Base-by-base conservation (phyloP, 2,329 filamentous ascomycete genomes). In the Helminthosporium solani region DNA sequence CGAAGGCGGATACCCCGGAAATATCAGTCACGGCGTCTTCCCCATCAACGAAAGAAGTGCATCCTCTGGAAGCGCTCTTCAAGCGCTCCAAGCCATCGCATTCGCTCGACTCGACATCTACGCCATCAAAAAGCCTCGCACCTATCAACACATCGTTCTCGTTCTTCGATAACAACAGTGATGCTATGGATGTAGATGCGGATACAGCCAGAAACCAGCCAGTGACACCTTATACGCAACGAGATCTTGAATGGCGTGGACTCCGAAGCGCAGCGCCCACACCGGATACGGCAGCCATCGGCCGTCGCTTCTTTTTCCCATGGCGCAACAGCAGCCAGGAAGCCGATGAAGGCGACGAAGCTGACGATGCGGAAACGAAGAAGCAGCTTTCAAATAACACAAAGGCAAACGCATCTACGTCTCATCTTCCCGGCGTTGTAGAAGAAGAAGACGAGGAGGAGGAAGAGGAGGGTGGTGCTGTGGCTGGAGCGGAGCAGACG, bases 221-320 rank as follows among this genome's bases (percentile, higher is more conserved):
- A 11, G 83, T 90, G 70, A 96, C 92, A 0, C 92, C 92, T 0
- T 95, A 84, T 66, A 89, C 88, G 0, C 83, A 85, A 52, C 81
- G 85, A 56, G 92, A 97, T 56, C 76, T 92, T 23, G 85, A 89
- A 57, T 83, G 77, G 72, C 81, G 90, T 51, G 82, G 81, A 40
- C 66, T 88, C n/a, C 81, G 94, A 45, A 96, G 90, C 65, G 90
- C 90, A 5, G 94, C 94, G 2, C 94, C 94, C 0, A 99, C 94
- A 0, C 94, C 94, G 0, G 94, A 99, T 64, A 97, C 94, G 0
- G 90, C 90, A 1, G 84, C 90, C 49, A 84, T 88, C 2, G 83
- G 77, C 33, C 81, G 83, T 21, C 78, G 75, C 46, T 85, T 86
- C 61, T 77, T 52, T 76, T 85, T 78, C 33, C 72, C 54, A 35